Evolutionary conservation across 306 rosid genomes (phyloP), one percentile per base, ranked within the genome.

Genomic region (Begonia fuchsioides): DNA sequence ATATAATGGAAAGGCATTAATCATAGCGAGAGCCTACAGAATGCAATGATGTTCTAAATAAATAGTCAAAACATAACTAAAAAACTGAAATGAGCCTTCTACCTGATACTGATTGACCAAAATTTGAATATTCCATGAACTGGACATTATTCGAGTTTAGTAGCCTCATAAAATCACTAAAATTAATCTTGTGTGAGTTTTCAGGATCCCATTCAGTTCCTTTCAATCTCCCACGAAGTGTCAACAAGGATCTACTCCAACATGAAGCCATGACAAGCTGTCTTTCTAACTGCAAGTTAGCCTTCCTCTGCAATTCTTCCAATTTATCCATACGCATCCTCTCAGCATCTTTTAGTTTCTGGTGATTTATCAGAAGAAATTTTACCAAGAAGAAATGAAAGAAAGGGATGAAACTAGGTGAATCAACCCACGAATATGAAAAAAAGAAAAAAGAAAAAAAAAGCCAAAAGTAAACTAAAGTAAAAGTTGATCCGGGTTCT

Each of bases 121-220:
- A 85, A 69, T 90, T 80, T 46, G 95, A 81, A 68, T 90, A 85
- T 75, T 90, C 98, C 72, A 90, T 60, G 57, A 71, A 79, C 73
- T 73, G 94, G 17, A 77, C 98, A 57, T 69, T 79, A 51, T 78
- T 81, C 12, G 95, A 77, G 55, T 79, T 70, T 45, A 90, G 92
- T 56, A 90, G 74, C 64, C 63, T 81, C 87, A 58, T 58, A 67
- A 90, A 90, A 70, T 85, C 87, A 43, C 95, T 85, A 47, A 69
- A 90, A 49, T 77, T 74, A 60, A 90, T 90, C 72, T 59, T 67
- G 61, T 85, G 94, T 7, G 98, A 90, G 61, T 71, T 77, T 63
- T 79, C 94, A 35, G 95, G 98, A 77, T 90, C 98, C 84, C 85
- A 81, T 57, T 90, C 94, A 1, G 94, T 77, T 57, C 95, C 98